Evolutionary conservation across 352 stramenopile species (phyloP), one percentile per base, ranked within the genome.

Genomic region (Phytophthora pisi): DNA sequence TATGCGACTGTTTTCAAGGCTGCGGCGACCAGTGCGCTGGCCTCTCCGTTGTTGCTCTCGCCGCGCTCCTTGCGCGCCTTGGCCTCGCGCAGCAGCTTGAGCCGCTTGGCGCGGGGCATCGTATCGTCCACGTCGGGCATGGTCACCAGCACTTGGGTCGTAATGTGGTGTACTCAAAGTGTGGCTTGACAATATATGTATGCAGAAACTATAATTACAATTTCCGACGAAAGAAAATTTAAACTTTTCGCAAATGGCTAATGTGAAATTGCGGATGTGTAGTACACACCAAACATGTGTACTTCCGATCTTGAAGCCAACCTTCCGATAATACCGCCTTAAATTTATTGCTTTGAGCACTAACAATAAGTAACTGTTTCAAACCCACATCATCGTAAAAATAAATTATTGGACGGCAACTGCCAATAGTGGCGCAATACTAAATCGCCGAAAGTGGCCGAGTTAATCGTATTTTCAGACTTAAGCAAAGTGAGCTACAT

Each of bases 81-180:
- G 43, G 86, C 86, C 69, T 96, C 88, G 40, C 86, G 84, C 65
- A 96, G 81, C 61, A 93, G 73, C 80, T 92, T 93, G 8, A 96
- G 62, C 38, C 88, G 86, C 84, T 96, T 96, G 47, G 84, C 86
- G 54, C 88, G 88, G 64, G 82, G 79, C 79, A 92, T 84, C 51
- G 79, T 71, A 54, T 88, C 82, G 13, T 74, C 68, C 6, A 20
- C 55, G 50, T 58, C 51, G 0, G 36, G 15, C 43, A 50, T 50
- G n/a, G 43, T 50, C 43, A 20, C 38, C 13, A 42, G 34, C 34
- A 11, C 40, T 47, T 47, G 13, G 40, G 26, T 28, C 26, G 26
- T 30, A 30, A 30, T 30, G 26, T 30, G 26, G 26, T 30, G 26
- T 30, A 30, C 26, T 30, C 26, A 30, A 30, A 42, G 38, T n/a